Evolutionary conservation across 345 rosid genomes (phyloP), one percentile per base, ranked within the genome.

Genomic region (Clarkia xantiana): DNA sequence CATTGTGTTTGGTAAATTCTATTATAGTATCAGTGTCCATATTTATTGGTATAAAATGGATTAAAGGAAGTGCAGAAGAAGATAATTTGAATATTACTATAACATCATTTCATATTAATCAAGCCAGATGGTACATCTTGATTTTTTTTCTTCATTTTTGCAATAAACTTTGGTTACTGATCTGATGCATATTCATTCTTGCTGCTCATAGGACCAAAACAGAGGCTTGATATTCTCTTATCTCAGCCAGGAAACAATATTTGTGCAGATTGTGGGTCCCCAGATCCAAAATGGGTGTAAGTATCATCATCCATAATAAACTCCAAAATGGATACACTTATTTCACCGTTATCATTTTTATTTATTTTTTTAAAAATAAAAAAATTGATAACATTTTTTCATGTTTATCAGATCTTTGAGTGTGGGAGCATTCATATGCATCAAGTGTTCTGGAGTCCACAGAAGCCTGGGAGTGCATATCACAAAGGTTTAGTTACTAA

Each of bases 281-380:
- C 97, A 13, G 95, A 84, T 66, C 97, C 97, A 1, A 89, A 85
- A 78, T 89, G 95, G 97, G 97, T 76, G 97, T 89, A 79, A 78
- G 97, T 66, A 11, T 45, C 42, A 36, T 29, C 1, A 46, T 29
- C 36, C 36, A 29, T 29, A 29, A 29, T 29, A 29, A 29, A 29
- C 9, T 29, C 36, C 8, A 29, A n/a, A n/a, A n/a, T n/a, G n/a
- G n/a, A n/a, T n/a, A n/a, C n/a, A n/a, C n/a, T n/a, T n/a, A n/a
- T n/a, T n/a, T n/a, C n/a, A n/a, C n/a, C n/a, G n/a, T n/a, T n/a
- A n/a, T n/a, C n/a, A n/a, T n/a, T n/a, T n/a, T n/a, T n/a, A n/a
- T n/a, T n/a, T n/a, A n/a, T n/a, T n/a, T n/a, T n/a, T n/a, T n/a
- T n/a, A n/a, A n/a, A n/a, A n/a, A n/a, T n/a, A n/a, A n/a, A n/a